Conservation (phyloP, 1,139 yeast genomes). For the Suhomyces coccinellae region DNA sequence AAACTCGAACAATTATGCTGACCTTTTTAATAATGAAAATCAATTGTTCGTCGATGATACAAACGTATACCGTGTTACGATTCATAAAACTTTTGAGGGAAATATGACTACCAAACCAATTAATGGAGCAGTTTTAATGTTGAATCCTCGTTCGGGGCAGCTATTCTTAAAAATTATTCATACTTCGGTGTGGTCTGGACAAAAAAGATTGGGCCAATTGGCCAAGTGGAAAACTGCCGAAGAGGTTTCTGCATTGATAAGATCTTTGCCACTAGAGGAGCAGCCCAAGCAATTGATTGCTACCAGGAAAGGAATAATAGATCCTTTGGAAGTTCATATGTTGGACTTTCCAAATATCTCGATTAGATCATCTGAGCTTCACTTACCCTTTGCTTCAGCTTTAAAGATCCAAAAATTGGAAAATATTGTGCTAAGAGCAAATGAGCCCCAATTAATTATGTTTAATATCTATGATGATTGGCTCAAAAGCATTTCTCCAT, state of each 20-base stretch:
- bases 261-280: conserved; percentile 89
- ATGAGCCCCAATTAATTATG: conserved; percentile 89
- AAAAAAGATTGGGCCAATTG: conserved; percentile 87
- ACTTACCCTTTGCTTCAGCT: conserved; percentile 86
- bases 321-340: conserved; percentile 96
- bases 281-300: conserved; percentile 93
- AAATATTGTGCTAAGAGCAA: conserved; percentile 79
- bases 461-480: conserved; percentile 95
- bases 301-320: conserved; percentile 86
- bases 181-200: conserved; percentile 97
- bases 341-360: conserved; percentile 92
- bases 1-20: conserved; percentile 87
- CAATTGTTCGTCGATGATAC: conserved; percentile 90
- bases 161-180: conserved; percentile 86
- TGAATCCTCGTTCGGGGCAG: conserved; percentile 90
- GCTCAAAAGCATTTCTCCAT: conserved; percentile 79
- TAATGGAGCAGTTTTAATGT: conserved; percentile 88
- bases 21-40: conserved; percentile 78
- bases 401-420: conserved; percentile 79
- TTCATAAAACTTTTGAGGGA: conserved; percentile 91
- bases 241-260: conserved; percentile 87
- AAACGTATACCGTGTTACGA: conserved; percentile 90
- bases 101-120: conserved; percentile 89
- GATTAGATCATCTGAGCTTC: conserved; percentile 85
- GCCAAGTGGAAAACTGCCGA: conserved; percentile 99